A percentile compares a stretch with the other conserved stretches of the same genome.
Evolutionary conservation across 2,329 filamentous ascomycete genomes (phyloP).

Genomic region (Colletotrichum melonis): DNA sequence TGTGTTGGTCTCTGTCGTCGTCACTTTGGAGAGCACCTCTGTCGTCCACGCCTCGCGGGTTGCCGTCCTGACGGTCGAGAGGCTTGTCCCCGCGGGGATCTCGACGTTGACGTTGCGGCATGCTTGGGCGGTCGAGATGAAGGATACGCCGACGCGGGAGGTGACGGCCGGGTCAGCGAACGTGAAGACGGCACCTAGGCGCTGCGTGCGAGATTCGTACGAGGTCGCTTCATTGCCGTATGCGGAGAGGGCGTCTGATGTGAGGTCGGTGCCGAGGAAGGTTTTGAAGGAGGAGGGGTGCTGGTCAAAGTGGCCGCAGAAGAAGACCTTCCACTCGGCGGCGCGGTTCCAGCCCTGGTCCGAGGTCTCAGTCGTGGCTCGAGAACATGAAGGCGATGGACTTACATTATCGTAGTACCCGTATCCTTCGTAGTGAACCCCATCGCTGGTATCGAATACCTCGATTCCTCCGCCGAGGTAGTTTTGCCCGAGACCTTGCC

Average conservation of each 20-base stretch:
- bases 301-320: conserved; percentile 70
- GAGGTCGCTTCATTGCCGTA: conserved; percentile 44
- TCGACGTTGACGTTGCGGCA: conserved; percentile 69
- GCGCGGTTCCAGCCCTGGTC: conserved; percentile 70
- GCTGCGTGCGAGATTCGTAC: conserved; percentile 49
- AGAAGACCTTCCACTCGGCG: conserved; percentile 71
- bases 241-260: conserved; percentile 43
- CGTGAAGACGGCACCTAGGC: conserved; percentile 64
- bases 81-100: conserved; percentile 58
- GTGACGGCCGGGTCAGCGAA: conserved; percentile 60
- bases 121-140: conserved; percentile 71
- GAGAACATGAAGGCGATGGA: conserved; percentile 6
- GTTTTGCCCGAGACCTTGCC: conserved; percentile 69
- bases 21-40: conserved; percentile 72
- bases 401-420: conserved; percentile 72
- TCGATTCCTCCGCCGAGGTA: conserved; percentile 71
- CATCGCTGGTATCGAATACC: conserved; percentile 55
- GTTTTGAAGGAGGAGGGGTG: conserved; percentile 55
- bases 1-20: conserved; percentile 65
- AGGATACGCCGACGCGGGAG: conserved; percentile 75
- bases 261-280: conserved; percentile 52
- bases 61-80: conserved; percentile 56
- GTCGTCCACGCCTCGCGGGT: conserved; percentile 69
- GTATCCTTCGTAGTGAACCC: conserved; percentile 65
- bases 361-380: conserved; percentile 9